Evolutionary conservation across 148 eudicot species (phyloP).

Genomic region (Amaranthus cruentus): DNA sequence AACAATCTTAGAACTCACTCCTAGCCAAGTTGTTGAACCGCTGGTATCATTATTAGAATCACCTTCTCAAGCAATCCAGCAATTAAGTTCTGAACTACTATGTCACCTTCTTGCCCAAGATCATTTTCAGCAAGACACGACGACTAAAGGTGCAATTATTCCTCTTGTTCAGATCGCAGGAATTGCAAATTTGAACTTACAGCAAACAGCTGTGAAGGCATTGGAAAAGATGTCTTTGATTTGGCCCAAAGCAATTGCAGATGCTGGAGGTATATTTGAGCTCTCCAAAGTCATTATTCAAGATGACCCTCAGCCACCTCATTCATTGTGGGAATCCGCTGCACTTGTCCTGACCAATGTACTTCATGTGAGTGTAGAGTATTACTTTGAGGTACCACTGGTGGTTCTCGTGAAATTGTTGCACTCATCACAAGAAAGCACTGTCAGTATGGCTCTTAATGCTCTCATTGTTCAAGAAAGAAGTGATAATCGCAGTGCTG

Average conservation of each 20-base stretch:
- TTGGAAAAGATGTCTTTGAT: conserved; percentile 53
- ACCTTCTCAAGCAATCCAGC: conserved; percentile 76
- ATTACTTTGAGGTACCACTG: conserved; percentile 57
- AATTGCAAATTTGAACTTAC: conserved; percentile 59
- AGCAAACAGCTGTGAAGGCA: conserved; percentile 74
- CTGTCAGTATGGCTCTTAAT: conserved; percentile 48
- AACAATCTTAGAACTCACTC: conserved; percentile 50
- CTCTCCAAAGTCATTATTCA: conserved; percentile 72
- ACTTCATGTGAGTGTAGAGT: conserved; percentile 42
- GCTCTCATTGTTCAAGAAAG: conserved; percentile 59
- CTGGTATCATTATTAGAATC: conserved; percentile 64
- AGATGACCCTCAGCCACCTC: conserved; percentile 65
- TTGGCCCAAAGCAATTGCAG: conserved; percentile 80
- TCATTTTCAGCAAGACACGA: conserved; percentile 67
- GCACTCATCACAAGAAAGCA: conserved; percentile 47
- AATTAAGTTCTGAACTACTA: conserved; percentile 64
- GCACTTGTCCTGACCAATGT: conserved; percentile 59
- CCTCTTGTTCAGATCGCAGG: conserved; percentile 82
- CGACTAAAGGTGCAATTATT: conserved; percentile 53
- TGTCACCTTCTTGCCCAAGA: conserved; percentile 73
- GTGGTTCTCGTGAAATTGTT: conserved; percentile 71
- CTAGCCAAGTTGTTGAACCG: conserved; percentile 70
- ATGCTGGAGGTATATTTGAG: conserved; percentile 72
- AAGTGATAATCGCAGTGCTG: conserved; percentile 50
- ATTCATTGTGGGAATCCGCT: conserved; percentile 73